These are phyloP conservation scores for Saccharomycopsis sp. DNA, from an alignment of 805 yeast genomes.

Conservation along the genomic window DNA sequence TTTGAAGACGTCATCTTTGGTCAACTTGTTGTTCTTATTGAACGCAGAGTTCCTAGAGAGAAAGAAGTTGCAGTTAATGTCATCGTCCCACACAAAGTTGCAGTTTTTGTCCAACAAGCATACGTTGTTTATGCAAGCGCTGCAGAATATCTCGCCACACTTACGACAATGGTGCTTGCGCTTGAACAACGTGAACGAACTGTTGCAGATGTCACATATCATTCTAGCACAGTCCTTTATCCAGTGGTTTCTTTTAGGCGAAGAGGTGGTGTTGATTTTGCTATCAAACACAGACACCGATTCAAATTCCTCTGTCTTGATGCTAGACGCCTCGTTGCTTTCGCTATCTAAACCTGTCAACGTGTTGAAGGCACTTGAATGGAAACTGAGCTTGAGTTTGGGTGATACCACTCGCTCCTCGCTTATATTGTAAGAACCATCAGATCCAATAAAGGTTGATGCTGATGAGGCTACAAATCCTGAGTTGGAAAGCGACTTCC, in stretches of 20 bases:
- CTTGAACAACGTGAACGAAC: not conserved
- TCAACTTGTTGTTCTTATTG: not conserved
- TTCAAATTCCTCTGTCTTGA: too few relatives aligned
- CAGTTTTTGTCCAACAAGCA: not conserved
- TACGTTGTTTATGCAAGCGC: not conserved
- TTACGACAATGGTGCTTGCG: not conserved
- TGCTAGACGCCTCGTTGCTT: too few relatives aligned
- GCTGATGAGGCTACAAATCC: too few relatives aligned
- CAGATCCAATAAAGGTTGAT: too few relatives aligned
- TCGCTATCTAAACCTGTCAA: too few relatives aligned
- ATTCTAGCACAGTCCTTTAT: not conserved
- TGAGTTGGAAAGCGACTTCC: not conserved
- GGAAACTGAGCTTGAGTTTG: too few relatives aligned
- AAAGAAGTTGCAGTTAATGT: not conserved
- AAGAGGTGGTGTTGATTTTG: not conserved
- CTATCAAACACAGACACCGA: not conserved
- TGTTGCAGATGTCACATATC: not conserved
- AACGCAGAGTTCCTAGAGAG: not conserved
- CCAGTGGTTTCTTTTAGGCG: not conserved
- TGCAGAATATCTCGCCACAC: not conserved
- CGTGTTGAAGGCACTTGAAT: too few relatives aligned
- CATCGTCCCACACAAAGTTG: not conserved
- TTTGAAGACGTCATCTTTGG: not conserved
- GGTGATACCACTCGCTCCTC: too few relatives aligned
- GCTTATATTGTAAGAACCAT: too few relatives aligned